Evolutionary conservation across 768 basidiomycete genomes (phyloP).

Genomic region (Trametes gibbosa): DNA sequence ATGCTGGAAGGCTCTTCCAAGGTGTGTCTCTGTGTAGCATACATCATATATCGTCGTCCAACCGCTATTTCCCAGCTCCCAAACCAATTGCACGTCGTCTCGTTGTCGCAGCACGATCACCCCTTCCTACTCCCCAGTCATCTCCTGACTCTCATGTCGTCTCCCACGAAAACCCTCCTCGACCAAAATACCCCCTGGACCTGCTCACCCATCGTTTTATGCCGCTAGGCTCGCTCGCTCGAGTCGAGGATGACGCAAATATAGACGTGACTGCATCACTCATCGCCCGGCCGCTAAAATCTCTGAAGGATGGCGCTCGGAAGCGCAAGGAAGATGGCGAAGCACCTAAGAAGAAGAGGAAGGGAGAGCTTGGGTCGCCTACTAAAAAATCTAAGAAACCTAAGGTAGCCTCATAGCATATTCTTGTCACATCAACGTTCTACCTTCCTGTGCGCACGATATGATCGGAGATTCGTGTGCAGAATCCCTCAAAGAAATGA

Average conservation of each 20-base stretch:
- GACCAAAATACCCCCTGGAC: slow-evolving; percentile 57
- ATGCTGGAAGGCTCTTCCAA: slow-evolving; percentile 55
- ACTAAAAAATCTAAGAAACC: slow-evolving; percentile 45
- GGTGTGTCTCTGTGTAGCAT: slow-evolving; percentile 36
- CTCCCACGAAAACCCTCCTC: slow-evolving; percentile 48
- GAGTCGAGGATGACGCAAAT: slow-evolving; percentile 24
- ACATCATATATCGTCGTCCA: neutral
- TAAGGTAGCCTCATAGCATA: slow-evolving; percentile 11
- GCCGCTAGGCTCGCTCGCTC: slow-evolving; percentile 54
- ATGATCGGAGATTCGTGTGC: neutral
- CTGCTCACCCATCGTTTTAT: slow-evolving; percentile 61
- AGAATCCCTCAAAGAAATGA: neutral
- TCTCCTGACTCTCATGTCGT: slow-evolving; percentile 17
- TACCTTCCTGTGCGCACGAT: neutral
- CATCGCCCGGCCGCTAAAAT: neutral
- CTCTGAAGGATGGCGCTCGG: neutral
- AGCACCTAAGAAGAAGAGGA: slow-evolving; percentile 39
- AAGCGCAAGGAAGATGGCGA: neutral
- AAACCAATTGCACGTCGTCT: slow-evolving; percentile 57
- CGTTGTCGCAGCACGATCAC: slow-evolving; percentile 52
- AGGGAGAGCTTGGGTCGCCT: slow-evolving; percentile 45
- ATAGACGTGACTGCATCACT: slow-evolving; percentile 26
- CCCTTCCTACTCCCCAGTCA: slow-evolving; percentile 27
- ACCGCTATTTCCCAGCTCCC: slow-evolving; percentile 42
- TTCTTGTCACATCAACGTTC: neutral